Evolutionary conservation across 2,329 filamentous ascomycete species (phyloP).

Genomic region (Alternaria viburni): DNA sequence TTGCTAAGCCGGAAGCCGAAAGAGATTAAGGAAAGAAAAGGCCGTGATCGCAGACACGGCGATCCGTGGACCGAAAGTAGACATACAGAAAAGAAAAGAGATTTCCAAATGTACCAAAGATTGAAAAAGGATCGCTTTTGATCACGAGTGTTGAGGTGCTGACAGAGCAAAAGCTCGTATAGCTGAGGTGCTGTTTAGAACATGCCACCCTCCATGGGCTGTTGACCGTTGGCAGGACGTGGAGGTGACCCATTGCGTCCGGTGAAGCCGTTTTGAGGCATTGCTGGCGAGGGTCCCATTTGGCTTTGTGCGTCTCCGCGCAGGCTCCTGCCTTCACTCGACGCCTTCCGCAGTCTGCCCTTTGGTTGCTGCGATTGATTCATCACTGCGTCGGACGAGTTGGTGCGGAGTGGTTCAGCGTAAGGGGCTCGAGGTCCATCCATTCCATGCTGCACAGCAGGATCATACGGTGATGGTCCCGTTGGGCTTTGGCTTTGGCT

Average conservation of each 20-base stretch:
- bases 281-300: conserved; percentile 31
- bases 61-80: conserved; percentile 14
- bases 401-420: conserved; percentile 48
- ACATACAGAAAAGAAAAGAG: conserved; percentile 15
- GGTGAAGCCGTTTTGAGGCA: conserved; percentile 33
- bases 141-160: background rate
- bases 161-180: background rate
- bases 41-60: conserved; percentile 25
- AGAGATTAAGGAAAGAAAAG: conserved; percentile 11
- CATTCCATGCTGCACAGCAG: conserved; percentile 47
- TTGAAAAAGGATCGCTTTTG: conserved; percentile 12
- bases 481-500: conserved; percentile 44
- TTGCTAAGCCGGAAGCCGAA: conserved; percentile 23
- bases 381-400: conserved; percentile 53
- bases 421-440: conserved; percentile 42
- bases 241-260: conserved; percentile 41
- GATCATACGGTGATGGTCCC: conserved; percentile 31
- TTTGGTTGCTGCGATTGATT: conserved; percentile 45
- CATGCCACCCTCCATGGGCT: conserved; percentile 45
- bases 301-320: conserved; percentile 49
- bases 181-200: conserved; percentile 26
- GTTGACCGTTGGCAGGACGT: conserved; percentile 35
- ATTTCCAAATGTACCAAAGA: background rate
- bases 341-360: conserved; percentile 55
- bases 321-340: conserved; percentile 58